These are phyloP conservation scores for Alternaria solani DNA, from an alignment of 2,329 filamentous ascomycete species.

Conservation along the genomic window DNA sequence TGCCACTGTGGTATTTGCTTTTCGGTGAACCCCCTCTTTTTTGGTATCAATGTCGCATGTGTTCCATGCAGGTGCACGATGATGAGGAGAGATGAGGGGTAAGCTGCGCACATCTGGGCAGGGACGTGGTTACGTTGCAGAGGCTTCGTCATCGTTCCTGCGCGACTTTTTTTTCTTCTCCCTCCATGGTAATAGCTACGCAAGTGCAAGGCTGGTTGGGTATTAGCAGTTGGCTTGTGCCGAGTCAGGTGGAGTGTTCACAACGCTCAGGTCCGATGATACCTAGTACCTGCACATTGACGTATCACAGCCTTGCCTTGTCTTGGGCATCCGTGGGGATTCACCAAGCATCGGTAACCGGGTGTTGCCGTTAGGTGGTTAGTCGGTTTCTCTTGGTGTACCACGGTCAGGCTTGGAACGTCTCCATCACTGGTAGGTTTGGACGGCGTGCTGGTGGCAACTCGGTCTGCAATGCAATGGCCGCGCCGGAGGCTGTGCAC, in stretches of 20 bases:
- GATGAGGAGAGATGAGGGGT: constrained; percentile 5
- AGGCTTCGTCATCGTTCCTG: constrained; percentile 1
- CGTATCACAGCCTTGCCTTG: not conserved
- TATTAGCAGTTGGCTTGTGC: not conserved
- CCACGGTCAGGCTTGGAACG: not conserved
- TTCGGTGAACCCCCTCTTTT: not conserved
- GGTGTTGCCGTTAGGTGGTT: constrained; percentile 4
- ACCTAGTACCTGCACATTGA: not conserved
- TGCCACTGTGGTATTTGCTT: constrained; percentile 6
- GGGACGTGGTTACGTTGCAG: not conserved
- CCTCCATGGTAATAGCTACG: not conserved
- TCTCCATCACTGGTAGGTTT: constrained; percentile 1
- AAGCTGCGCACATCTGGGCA: not conserved
- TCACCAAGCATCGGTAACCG: constrained; percentile 1
- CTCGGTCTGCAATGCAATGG: constrained; percentile 1
- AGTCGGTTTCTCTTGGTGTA: not conserved
- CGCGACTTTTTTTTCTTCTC: not conserved
- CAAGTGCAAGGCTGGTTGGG: not conserved
- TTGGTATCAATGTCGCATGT: not conserved
- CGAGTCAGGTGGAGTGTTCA: not conserved
- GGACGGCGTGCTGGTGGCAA: constrained; percentile 4
- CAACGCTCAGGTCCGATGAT: not conserved
- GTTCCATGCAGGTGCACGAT: constrained; percentile 2
- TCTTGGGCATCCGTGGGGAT: not conserved
- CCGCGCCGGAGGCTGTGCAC: constrained; percentile 1